Conservation (phyloP, 192 early-diverging fungal genomes). For the Entomortierella chlamydospora region DNA sequence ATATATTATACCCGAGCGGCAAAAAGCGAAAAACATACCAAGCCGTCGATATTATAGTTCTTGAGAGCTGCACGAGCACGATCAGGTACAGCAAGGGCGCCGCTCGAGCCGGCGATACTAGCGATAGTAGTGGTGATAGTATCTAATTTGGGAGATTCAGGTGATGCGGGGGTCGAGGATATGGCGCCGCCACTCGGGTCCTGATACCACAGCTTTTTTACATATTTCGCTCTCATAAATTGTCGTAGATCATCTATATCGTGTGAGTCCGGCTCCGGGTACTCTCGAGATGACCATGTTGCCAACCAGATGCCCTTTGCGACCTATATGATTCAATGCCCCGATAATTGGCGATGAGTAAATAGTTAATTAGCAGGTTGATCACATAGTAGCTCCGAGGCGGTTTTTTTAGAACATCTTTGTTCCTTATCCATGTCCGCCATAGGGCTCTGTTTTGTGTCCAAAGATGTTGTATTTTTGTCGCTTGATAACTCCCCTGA, state of each 20-base stretch:
- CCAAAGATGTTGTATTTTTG: conserved; percentile 5
- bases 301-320: conserved; percentile 52
- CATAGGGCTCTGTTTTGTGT: neutral
- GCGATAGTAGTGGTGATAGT: neutral
- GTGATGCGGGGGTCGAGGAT: neutral
- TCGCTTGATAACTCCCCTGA: conserved; percentile 2
- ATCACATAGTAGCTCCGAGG: too few relatives aligned
- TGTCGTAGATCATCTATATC: conserved; percentile 45
- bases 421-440: neutral
- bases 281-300: conserved; percentile 53
- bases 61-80: conserved; percentile 12
- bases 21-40: conserved; percentile 19
- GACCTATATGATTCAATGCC: conserved; percentile 8
- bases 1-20: too few relatives aligned
- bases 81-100: conserved; percentile 6
- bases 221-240: conserved; percentile 59
- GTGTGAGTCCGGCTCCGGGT: conserved; percentile 53
- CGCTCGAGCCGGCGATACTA: neutral
- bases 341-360: neutral
- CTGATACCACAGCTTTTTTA: conserved; percentile 51
- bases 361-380: neutral
- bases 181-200: conserved; percentile 21
- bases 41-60: conserved; percentile 31
- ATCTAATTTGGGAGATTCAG: neutral
- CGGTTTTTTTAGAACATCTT: neutral